Conservation (phyloP, 805 yeast species). For the Saturnispora saitoi region DNA sequence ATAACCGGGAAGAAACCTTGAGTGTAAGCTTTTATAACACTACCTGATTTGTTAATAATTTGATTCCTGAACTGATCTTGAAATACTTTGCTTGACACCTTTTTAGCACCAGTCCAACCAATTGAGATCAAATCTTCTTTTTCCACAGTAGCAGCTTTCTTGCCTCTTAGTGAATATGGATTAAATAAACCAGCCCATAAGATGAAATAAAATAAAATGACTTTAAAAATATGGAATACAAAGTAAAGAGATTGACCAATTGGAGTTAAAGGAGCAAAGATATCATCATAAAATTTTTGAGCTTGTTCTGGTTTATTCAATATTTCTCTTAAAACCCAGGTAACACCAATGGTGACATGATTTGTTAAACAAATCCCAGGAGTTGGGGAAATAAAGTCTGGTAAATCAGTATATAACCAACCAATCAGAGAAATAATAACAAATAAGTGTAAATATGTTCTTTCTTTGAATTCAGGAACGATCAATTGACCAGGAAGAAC, state of each 20-base stretch:
- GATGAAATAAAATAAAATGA: conserved; percentile 43
- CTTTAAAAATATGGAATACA: conserved; percentile 59
- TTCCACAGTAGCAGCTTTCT: conserved; percentile 28
- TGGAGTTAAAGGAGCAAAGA: conserved; percentile 30
- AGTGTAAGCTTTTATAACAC: conserved; percentile 66
- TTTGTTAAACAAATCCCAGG: conserved; percentile 82
- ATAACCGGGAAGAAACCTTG: conserved; percentile 58
- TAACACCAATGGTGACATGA: conserved; percentile 33
- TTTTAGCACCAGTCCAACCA: conserved; percentile 95
- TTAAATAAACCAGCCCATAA: conserved; percentile 69
- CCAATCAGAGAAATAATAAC: conserved; percentile 34
- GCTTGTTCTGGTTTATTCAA: conserved; percentile 39
- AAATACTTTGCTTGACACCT: conserved; percentile 62
- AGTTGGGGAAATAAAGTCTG: conserved; percentile 82
- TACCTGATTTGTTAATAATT: conserved; percentile 60
- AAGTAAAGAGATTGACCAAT: conserved; percentile 63
- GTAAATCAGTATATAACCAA: conserved; percentile 93
- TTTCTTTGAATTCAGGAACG: conserved; percentile 58
- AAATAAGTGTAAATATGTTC: conserved; percentile 34
- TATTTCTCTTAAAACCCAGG: conserved; percentile 21
- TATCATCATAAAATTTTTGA: conserved; percentile 41
- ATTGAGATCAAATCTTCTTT: conserved; percentile 50
- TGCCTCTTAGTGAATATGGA: conserved; percentile 49
- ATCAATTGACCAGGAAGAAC: conserved; percentile 89
- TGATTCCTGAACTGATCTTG: conserved; percentile 57